A percentile compares a stretch with the other conserved stretches of the same genome.
Conservation (phyloP, 2,329 filamentous ascomycete species). For the Beauveria varroae region DNA sequence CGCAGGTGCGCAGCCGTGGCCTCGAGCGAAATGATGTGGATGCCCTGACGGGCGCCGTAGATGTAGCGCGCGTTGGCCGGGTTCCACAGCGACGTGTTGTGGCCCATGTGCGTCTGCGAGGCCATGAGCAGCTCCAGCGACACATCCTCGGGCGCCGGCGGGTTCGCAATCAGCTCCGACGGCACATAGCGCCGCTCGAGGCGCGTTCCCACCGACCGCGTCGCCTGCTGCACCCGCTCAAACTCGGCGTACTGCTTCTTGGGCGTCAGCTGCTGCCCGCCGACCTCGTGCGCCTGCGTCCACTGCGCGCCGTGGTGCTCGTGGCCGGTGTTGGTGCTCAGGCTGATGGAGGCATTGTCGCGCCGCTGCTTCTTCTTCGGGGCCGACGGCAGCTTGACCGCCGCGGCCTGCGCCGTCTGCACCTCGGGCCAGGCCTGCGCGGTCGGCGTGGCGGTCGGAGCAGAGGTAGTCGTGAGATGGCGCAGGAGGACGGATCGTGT, state of each 20-base stretch:
- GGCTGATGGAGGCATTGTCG: slow-evolving; percentile 26
- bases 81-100: slow-evolving; percentile 89
- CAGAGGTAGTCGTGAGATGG: slow-evolving; percentile 25
- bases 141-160: slow-evolving; percentile 70
- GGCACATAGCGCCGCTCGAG: slow-evolving; percentile 56
- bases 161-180: slow-evolving; percentile 58
- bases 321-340: slow-evolving; percentile 22
- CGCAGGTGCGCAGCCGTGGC: slow-evolving; percentile 80
- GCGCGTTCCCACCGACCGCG: slow-evolving; percentile 39
- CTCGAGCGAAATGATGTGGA: slow-evolving; percentile 92
- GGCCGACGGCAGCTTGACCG: slow-evolving; percentile 19
- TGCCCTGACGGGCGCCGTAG: slow-evolving; percentile 76
- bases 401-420: slow-evolving; percentile 13
- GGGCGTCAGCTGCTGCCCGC: slow-evolving; percentile 28
- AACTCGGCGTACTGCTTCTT: slow-evolving; percentile 33
- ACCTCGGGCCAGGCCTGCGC: slow-evolving; percentile 17
- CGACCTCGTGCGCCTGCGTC: slow-evolving; percentile 26
- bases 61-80: slow-evolving; percentile 92
- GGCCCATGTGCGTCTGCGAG: slow-evolving; percentile 81
- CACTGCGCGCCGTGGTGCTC: slow-evolving; percentile 14
- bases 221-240: slow-evolving; percentile 32
- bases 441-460: slow-evolving; percentile 12
- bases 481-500: slow-evolving; percentile 25
- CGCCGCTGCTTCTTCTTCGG: slow-evolving; percentile 26
- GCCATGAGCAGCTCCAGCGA: slow-evolving; percentile 88